phyloP scores from a whole-genome alignment of 1,139 yeast genomes.

The Sugiyamaella pinicola region DNA sequence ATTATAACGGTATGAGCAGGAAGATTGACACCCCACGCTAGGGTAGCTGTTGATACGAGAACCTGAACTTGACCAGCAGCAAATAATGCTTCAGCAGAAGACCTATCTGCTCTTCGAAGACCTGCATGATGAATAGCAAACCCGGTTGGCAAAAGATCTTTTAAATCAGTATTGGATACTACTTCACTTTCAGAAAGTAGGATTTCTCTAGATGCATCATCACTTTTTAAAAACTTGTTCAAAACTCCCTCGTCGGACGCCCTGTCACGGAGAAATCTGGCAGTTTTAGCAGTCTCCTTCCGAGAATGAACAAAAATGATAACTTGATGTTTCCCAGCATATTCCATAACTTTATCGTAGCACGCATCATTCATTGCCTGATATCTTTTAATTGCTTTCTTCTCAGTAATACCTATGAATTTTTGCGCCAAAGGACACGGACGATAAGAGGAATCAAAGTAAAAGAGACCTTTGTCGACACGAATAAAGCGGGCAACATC shows the following conservation, averaged over 20 bases:
- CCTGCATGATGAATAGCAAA: slow-evolving; percentile 98
- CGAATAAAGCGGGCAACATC: slow-evolving; percentile 85
- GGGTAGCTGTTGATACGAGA: slow-evolving; percentile 88
- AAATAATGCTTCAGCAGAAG: slow-evolving; percentile 79
- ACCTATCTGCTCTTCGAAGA: slow-evolving; percentile 68
- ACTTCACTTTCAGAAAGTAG: slow-evolving; percentile 63
- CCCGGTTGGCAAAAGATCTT: slow-evolving; percentile 66
- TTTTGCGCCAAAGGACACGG: slow-evolving; percentile 94
- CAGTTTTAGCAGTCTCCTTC: slow-evolving; percentile 86
- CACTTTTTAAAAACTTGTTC: slow-evolving; percentile 51
- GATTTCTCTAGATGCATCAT: slow-evolving; percentile 65
- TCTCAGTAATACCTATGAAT: slow-evolving; percentile 85
- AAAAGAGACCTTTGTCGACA: slow-evolving; percentile 68
- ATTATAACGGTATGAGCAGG: slow-evolving; percentile 97
- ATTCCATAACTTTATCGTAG: slow-evolving; percentile 75
- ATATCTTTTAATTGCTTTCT: slow-evolving; percentile 73
- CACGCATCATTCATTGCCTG: slow-evolving; percentile 92
- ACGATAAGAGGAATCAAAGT: slow-evolving; percentile 78
- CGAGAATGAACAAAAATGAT: slow-evolving; percentile 93
- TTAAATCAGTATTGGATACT: slow-evolving; percentile 57
- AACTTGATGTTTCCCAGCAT: slow-evolving; percentile 68
- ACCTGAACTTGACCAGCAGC: slow-evolving; percentile 84
- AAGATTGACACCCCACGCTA: slow-evolving; percentile 98
- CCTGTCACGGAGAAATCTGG: slow-evolving; percentile 67
- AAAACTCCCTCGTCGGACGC: slow-evolving; percentile 59